phyloP scores from a whole-genome alignment of 352 stramenopile genomes.

The Pythium phragmitis region DNA sequence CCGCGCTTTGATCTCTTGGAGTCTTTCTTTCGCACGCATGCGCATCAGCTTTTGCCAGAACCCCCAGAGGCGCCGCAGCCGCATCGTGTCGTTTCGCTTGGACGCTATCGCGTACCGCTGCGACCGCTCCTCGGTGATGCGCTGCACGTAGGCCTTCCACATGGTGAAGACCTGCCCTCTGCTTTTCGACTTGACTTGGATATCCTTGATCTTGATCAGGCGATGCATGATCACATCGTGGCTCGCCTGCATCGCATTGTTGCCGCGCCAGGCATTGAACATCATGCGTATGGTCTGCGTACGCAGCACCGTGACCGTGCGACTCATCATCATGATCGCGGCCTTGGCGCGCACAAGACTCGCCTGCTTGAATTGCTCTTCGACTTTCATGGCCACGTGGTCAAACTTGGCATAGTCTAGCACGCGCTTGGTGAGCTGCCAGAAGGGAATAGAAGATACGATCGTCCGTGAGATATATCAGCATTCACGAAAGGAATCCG shows the following conservation, averaged over 20 bases:
- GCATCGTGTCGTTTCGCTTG: slow-evolving; percentile 53
- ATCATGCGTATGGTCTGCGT: slow-evolving; percentile 76
- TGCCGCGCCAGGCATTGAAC: slow-evolving; percentile 72
- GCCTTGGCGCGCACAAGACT: slow-evolving; percentile 71
- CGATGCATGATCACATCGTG: slow-evolving; percentile 58
- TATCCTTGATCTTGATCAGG: slow-evolving; percentile 68
- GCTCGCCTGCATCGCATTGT: slow-evolving; percentile 42
- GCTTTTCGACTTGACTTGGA: slow-evolving; percentile 44
- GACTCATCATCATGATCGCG: slow-evolving; percentile 83
- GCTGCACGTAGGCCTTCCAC: slow-evolving; percentile 55
- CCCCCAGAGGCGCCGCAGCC: slow-evolving; percentile 40
- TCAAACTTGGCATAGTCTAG: slow-evolving; percentile 82
- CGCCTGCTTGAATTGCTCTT: slow-evolving; percentile 75
- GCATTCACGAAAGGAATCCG: background rate
- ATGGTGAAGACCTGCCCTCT: slow-evolving; percentile 51
- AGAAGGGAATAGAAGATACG: background rate
- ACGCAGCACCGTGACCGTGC: slow-evolving; percentile 50
- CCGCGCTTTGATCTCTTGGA: slow-evolving; percentile 45
- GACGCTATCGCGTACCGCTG: slow-evolving; percentile 61
- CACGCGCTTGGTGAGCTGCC: slow-evolving; percentile 63
- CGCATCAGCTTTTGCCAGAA: slow-evolving; percentile 57
- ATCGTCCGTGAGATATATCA: background rate
- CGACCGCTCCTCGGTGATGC: slow-evolving; percentile 55
- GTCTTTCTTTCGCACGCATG: slow-evolving; percentile 49
- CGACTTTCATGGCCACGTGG: slow-evolving; percentile 66